These are phyloP conservation scores for Blastocystis sp. DNA, from an alignment of 352 stramenopile species.

Conservation along the genomic window DNA sequence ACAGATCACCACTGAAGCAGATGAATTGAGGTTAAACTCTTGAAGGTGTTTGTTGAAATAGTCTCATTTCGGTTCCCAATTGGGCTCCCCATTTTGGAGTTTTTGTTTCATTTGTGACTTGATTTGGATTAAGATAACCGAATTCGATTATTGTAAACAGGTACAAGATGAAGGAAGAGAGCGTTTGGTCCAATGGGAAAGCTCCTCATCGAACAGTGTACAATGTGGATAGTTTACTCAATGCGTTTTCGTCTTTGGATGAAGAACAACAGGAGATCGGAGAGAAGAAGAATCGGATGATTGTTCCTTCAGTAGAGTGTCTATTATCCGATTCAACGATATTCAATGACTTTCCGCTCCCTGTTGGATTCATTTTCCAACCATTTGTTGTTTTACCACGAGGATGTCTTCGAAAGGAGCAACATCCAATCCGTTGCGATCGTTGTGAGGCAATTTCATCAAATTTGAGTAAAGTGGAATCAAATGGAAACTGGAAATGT, in stretches of 20 bases:
- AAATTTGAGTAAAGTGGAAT: neutral
- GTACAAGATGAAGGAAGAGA: neutral
- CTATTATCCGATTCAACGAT: slow-evolving; percentile 6
- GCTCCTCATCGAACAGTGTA: neutral
- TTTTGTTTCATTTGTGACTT: no score
- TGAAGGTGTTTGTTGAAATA: no score
- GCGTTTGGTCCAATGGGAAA: neutral
- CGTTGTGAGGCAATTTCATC: neutral
- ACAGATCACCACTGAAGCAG: no score
- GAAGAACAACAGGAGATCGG: neutral
- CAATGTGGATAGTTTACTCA: neutral
- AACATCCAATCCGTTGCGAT: neutral
- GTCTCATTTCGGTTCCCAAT: no score
- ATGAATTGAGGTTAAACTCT: no score
- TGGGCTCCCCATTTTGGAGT: no score
- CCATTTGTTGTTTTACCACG: slow-evolving; percentile 3
- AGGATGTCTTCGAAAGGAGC: no score
- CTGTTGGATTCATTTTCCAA: neutral
- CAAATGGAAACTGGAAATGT: neutral
- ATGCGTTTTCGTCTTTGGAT: neutral
- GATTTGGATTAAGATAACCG: no score
- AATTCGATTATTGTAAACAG: no score
- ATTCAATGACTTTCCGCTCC: slow-evolving; percentile 1
- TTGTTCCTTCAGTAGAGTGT: neutral
- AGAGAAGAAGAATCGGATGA: neutral